phyloP scores from a whole-genome alignment of 768 basidiomycete genomes.

The Pisolithus albus region DNA sequence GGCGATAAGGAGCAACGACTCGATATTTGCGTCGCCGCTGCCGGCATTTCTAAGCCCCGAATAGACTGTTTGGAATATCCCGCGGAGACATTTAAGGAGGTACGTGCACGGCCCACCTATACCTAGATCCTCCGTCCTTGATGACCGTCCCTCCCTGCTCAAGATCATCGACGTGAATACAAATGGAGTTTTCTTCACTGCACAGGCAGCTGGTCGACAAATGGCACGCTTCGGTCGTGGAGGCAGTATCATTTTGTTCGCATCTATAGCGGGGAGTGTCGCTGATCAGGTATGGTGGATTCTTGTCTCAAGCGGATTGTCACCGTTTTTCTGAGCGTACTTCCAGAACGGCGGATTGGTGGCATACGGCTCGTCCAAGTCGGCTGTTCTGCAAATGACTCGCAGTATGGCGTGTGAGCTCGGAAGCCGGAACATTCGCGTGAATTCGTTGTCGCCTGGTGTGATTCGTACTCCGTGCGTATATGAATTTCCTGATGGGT shows the following conservation, averaged over 20 bases:
- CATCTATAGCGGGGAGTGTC: conserved; percentile 58
- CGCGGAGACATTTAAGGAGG: conserved; percentile 57
- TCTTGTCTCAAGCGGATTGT: too few relatives aligned
- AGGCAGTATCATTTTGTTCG: conserved; percentile 55
- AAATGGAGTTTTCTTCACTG: conserved; percentile 54
- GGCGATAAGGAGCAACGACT: conserved; percentile 62
- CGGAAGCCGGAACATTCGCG: conserved; percentile 56
- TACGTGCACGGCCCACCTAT: conserved; percentile 16
- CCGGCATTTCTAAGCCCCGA: conserved; percentile 58
- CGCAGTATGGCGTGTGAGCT: conserved; percentile 81
- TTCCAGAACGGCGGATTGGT: conserved; percentile 64
- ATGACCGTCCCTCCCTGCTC: not conserved
- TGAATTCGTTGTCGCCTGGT: conserved; percentile 72
- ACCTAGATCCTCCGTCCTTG: not conserved
- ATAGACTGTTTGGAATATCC: conserved; percentile 63
- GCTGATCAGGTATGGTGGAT: conserved; percentile 51
- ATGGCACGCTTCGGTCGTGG: conserved; percentile 43
- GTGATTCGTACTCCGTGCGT: conserved; percentile 63
- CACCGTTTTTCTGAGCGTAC: conserved; percentile 1
- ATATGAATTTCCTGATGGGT: conserved; percentile 1
- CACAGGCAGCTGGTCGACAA: conserved; percentile 52
- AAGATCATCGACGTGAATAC: conserved; percentile 64
- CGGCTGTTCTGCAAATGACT: conserved; percentile 72
- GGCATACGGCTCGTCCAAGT: conserved; percentile 75
- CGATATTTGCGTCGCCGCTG: conserved; percentile 74